Base-by-base conservation (phyloP, 2,329 filamentous ascomycete genomes). In the Xylogone sp. region DNA sequence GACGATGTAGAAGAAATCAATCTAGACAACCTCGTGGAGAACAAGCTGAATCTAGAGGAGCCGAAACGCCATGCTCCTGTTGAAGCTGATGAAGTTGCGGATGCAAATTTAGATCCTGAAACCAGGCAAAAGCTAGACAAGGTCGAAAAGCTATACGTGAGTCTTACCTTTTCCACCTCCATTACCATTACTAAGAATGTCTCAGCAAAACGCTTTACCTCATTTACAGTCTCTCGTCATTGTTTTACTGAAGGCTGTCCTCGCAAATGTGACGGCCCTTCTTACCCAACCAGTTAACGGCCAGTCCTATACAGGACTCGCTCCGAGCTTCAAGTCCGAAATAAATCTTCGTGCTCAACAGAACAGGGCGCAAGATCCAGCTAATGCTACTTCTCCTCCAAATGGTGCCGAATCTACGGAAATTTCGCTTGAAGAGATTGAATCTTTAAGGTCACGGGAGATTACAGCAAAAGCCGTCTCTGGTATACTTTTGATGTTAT, bases 141-240 rank as follows among this genome's bases (percentile, higher is more conserved):
- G 1, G 83, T 97, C 13, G 90, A 97, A 65, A 73, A 76, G 7
- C 95, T 95, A 64, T 99, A 97, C 65, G 89, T 94, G 69, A 77
- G 87, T 80, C 39, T 19, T 18, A 19, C n/a, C 18, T 16, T 20
- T 19, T 19, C 22, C 8, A 19, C 6, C 43, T 10, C 29, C n/a
- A 4, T 31, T 7, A 20, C 31, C 10, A 19, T 46, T 53, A 44
- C 68, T 76, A 46, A 75, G n/a, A n/a, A 57, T 3, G 22, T 3
- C 20, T 21, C 60, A 95, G 88, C 78, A 81, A 63, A 77, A 87
- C 56, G 83, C 88, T 1, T 73, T 99, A 48, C 90, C 93, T 1
- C 86, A 96, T 67, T 73, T 99, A 16, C 94, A 97, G 66, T 97
- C 93, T 1, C 74, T 97, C 13, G 87, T 96, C 3, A 96, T 97